Evolutionary conservation across 1,139 yeast species (phyloP).

Genomic region (Diutina rugosa): DNA sequence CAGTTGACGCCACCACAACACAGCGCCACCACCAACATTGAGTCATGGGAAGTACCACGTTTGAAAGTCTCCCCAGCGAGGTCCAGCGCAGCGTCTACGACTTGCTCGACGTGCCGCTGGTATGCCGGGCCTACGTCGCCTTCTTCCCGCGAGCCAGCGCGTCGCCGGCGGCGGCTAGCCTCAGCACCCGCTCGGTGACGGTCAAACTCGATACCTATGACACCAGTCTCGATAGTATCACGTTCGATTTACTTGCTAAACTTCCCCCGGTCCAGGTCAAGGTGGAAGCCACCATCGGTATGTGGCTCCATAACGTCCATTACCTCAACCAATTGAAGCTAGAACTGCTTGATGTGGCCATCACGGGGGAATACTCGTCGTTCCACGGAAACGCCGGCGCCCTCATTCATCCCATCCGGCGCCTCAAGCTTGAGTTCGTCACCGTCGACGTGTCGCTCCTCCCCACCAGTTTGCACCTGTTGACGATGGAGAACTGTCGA

Average conservation of each 20-base stretch:
- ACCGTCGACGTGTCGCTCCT: background rate
- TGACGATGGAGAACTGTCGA: background rate
- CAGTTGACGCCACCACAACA: no score
- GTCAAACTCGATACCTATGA: background rate
- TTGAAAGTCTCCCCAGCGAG: background rate
- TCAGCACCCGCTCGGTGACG: background rate
- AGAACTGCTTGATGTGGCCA: background rate
- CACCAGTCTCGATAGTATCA: background rate
- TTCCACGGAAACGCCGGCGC: no score
- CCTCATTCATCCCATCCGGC: background rate
- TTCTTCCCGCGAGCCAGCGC: background rate
- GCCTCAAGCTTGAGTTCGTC: background rate
- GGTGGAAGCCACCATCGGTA: background rate
- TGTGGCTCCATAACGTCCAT: background rate
- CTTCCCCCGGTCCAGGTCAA: background rate
- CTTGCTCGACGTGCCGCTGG: background rate
- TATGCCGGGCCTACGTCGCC: background rate
- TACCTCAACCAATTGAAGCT: background rate
- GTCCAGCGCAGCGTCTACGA: background rate
- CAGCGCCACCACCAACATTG: no score
- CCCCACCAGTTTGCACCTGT: background rate
- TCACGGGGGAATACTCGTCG: background rate
- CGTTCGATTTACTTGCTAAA: background rate
- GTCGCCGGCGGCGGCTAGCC: background rate
- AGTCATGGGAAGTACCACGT: background rate